A percentile compares a stretch with the other conserved stretches of the same genome.
Conservation (phyloP, 1,284 basidiomycete species). For the Ganoderma multipileum region DNA sequence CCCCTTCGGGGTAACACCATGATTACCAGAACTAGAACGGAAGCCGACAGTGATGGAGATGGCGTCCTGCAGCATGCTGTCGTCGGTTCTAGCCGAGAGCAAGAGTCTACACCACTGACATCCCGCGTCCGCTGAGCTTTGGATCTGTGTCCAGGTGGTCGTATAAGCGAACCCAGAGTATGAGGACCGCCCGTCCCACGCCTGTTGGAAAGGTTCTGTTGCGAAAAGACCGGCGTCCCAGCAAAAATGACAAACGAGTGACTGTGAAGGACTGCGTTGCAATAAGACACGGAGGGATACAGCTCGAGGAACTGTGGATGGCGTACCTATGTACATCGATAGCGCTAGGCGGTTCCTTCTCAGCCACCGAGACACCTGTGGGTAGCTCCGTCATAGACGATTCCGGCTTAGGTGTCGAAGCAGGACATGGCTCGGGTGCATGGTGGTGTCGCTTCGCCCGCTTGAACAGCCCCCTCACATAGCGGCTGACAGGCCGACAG, state of each 20-base stretch:
- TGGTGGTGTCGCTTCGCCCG: neutral
- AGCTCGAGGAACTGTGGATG: neutral
- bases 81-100: conserved; percentile 12
- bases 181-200: conserved; percentile 15
- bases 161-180: conserved; percentile 13
- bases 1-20: conserved; percentile 19
- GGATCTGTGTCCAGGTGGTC: conserved; percentile 20
- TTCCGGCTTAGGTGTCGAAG: neutral
- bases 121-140: conserved; percentile 3
- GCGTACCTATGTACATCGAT: conserved; percentile 10
- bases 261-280: conserved; percentile 2
- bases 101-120: conserved; percentile 22
- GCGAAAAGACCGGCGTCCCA: conserved; percentile 20
- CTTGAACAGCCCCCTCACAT: conserved; percentile 10
- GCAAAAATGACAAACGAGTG: conserved; percentile 23
- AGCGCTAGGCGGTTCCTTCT: conserved; percentile 1
- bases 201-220: conserved; percentile 17
- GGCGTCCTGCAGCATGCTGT: conserved; percentile 10
- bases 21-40: conserved; percentile 9
- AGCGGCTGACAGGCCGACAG: conserved; percentile 5
- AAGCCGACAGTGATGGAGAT: conserved; percentile 16
- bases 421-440: neutral
- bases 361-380: neutral
- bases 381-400: conserved; percentile 14
- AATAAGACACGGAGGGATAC: neutral